Base-by-base conservation (phyloP, 1,284 basidiomycete genomes). In the Pseudozyma flocculosa region DNA sequence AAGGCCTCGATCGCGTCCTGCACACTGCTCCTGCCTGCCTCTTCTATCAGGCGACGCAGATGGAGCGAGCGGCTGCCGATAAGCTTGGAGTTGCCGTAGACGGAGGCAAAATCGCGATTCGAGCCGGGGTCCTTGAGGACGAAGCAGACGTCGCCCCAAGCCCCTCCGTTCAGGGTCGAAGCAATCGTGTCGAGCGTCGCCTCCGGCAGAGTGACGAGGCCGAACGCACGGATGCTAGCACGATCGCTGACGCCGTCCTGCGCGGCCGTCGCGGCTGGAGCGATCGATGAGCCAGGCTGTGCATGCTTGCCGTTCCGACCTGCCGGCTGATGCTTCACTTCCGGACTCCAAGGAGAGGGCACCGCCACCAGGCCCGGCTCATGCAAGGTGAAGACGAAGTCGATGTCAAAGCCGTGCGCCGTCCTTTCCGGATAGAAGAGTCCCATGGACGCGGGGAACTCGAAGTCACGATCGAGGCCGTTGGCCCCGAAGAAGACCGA, bases 131-230 rank as follows among this genome's bases (percentile, higher is more conserved):
- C 41, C 8, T 40, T 46, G 21, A 65, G 51, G 0, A 61, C 41
- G n/a, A 65, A 58, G 44, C 58, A 51, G 5, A 42, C 37, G 21
- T 61, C 41, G 17, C 54, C 58, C 62, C 58, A 61, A 17, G 13
- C 21, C 1, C 51, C 58, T 3, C 15, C 2, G 7, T 15, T 26
- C 9, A 46, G 51, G 4, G 45, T 50, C 4, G 11, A 23, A 11
- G 43, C 29, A 26, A 63, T 55, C 3, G 50, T 49, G 4, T 48
- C 22, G 15, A 50, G 3, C 9, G 58, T 5, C n/a, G 23, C 22
- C 23, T 43, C n/a, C 4, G 41, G 22, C 22, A 30, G 41, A n/a
- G n/a, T n/a, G n/a, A n/a, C 22, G n/a, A 17, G 4, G 39, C 18
- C 7, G 7, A 38, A 7, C 26, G 7, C 26, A 29, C 26, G 26